phyloP scores from a whole-genome alignment of 2,329 filamentous ascomycete genomes.

The Fusarium gaditjirri region DNA sequence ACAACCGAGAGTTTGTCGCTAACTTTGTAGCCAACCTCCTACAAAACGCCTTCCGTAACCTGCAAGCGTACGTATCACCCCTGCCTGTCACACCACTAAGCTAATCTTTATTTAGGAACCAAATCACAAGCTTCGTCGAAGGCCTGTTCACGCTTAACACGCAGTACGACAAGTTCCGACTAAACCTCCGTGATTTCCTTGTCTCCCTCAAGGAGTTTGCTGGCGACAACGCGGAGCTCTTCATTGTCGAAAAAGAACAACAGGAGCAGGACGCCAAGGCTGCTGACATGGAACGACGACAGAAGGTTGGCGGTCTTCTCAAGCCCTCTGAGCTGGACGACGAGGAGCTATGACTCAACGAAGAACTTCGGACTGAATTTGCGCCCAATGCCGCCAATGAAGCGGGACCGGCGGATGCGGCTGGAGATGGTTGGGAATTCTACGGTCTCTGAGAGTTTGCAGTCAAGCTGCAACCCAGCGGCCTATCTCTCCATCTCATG shows the following conservation, averaged over 20 bases:
- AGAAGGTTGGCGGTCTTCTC: constrained; percentile 94
- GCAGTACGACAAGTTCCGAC: constrained; percentile 93
- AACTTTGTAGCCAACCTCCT: constrained; percentile 88
- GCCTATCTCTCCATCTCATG: not conserved
- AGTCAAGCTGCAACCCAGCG: not conserved
- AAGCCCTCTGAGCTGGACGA: constrained; percentile 98
- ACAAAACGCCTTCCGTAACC: constrained; percentile 91
- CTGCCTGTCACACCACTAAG: not conserved
- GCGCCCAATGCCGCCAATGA: constrained; percentile 52
- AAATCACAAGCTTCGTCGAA: constrained; percentile 91
- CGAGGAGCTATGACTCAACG: constrained; percentile 86
- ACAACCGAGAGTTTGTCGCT: constrained; percentile 89
- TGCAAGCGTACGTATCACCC: constrained; percentile 76
- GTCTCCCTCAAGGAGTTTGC: constrained; percentile 97
- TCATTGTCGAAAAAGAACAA: constrained; percentile 93
- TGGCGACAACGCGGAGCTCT: constrained; percentile 94
- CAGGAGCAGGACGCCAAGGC: constrained; percentile 86
- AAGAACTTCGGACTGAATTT: constrained; percentile 73
- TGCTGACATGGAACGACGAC: constrained; percentile 88
- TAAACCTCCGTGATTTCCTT: constrained; percentile 94
- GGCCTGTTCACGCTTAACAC: constrained; percentile 89
- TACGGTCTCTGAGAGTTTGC: constrained; percentile 64
- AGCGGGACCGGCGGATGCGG: constrained; percentile 42
- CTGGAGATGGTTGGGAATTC: constrained; percentile 71
- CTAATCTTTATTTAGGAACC: constrained; percentile 67